A percentile compares a stretch with the other conserved stretches of the same genome.
phyloP scores from a whole-genome alignment of 495 filamentous ascomycete genomes.

The Aspergillus affinis region DNA sequence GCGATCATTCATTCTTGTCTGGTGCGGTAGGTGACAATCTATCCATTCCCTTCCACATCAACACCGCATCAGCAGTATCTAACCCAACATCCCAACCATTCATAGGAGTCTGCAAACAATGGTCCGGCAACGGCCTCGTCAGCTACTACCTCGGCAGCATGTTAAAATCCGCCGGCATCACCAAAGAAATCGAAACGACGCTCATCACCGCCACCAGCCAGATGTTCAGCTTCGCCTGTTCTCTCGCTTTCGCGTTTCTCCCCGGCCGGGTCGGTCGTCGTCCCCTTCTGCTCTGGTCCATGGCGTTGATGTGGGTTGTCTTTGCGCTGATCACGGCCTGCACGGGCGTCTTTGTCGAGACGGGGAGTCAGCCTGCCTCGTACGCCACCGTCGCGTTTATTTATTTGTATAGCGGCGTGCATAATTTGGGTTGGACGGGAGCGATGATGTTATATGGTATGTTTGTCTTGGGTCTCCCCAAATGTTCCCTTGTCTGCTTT shows the following conservation, averaged over 20 bases:
- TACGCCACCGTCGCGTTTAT: background rate
- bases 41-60: too few relatives aligned
- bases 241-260: conserved; percentile 22
- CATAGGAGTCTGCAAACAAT: conserved; percentile 58
- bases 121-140: conserved; percentile 63
- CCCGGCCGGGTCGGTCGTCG: conserved; percentile 58
- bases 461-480: background rate
- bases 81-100: conserved; percentile 17
- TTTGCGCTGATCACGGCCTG: conserved; percentile 46
- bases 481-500: conserved; percentile 54
- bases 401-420: background rate
- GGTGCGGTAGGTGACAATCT: too few relatives aligned
- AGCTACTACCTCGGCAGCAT: conserved; percentile 56
- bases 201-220: conserved; percentile 9
- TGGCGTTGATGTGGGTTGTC: conserved; percentile 44
- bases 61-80: too few relatives aligned
- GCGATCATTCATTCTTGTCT: conserved; percentile 42
- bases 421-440: background rate
- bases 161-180: conserved; percentile 53
- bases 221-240: conserved; percentile 47
- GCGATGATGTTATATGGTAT: background rate
- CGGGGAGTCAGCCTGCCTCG: conserved; percentile 30
- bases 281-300: conserved; percentile 52
- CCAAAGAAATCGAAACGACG: conserved; percentile 39
- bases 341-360: conserved; percentile 47